Base-by-base conservation (phyloP, 169 alveolate species). In the Toxoplasma gondii region DNA sequence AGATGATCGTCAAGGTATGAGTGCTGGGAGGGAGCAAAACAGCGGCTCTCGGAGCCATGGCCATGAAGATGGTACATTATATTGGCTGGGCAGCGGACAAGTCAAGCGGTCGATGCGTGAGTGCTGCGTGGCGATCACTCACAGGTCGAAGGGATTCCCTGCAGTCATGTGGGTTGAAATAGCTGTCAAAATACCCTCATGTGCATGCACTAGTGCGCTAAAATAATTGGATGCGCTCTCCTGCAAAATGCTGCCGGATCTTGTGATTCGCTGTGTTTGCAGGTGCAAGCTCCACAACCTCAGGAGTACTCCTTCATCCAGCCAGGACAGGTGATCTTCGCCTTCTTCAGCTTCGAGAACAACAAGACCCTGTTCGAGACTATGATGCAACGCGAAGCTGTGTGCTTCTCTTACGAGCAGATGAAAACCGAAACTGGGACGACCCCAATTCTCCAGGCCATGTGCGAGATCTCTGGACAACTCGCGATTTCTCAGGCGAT, bases 211-310 rank as follows among this genome's bases (percentile, higher is more conserved):
- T 49, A 5, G 12, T 17, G 58, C 22, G 58, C 22, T 17, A 12
- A 9, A 49, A 9, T 0, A 49, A 49, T 49, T 12, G 58, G 22
- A 9, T 49, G 22, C 0, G 58, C 58, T 9, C 22, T 49, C 22
- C 58, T 17, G 58, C 58, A 1, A 49, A 0, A 49, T 17, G 58
- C 58, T 9, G 12, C 58, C 58, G 58, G 58, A 49, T 49, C 58
- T 9, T 49, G 12, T 9, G 58, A 17, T 49, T 86, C 22, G 29
- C 44, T 38, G 78, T 36, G 45, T 39, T 44, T 92, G 2, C 95
- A 93, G 95, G 95, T 93, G 34, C 67, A 93, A 69, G 74, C 88
- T 1, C 95, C 93, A 0, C 74, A 34, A 81, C 49, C 34, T 74
- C 39, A n/a, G 64, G 95, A 93, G 84, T 88, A 41, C 81, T 19